Conservation (phyloP, 768 basidiomycete genomes). For the Calocera cornea region DNA sequence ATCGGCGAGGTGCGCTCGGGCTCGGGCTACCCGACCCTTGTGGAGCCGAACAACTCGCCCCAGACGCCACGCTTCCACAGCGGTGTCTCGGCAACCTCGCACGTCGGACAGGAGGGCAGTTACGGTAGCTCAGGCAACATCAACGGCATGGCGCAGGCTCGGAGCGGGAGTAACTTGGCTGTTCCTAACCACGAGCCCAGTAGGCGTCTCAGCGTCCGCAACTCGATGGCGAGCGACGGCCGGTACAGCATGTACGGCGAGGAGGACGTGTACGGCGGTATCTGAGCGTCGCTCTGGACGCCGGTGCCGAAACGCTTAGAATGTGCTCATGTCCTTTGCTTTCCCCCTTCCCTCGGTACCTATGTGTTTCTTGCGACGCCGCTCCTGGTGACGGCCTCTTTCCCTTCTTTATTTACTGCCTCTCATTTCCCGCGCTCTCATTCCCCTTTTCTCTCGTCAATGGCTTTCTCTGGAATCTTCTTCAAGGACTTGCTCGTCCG, state of each 20-base stretch:
- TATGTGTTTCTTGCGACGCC: neutral
- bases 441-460: neutral
- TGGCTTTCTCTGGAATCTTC: neutral
- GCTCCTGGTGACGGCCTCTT: constrained; percentile 1
- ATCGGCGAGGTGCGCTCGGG: neutral
- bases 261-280: constrained; percentile 13
- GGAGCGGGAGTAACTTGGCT: neutral
- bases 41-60: constrained; percentile 2
- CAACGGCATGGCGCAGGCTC: neutral
- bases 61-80: neutral
- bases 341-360: neutral
- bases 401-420: neutral
- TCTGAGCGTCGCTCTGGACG: constrained; percentile 2
- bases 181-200: neutral
- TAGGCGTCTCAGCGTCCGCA: neutral
- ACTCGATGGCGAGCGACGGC: neutral
- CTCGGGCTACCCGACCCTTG: neutral
- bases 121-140: neutral
- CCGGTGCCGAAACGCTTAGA: neutral
- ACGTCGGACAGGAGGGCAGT: neutral
- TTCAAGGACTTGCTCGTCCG: constrained; percentile 1
- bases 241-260: constrained; percentile 8
- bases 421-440: too few species aligned
- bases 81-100: neutral
- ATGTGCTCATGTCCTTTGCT: neutral